A percentile compares a stretch with the other conserved stretches of the same genome.
Conservation (phyloP, 140 eudicot species). For the Bidens hawaiensis region DNA sequence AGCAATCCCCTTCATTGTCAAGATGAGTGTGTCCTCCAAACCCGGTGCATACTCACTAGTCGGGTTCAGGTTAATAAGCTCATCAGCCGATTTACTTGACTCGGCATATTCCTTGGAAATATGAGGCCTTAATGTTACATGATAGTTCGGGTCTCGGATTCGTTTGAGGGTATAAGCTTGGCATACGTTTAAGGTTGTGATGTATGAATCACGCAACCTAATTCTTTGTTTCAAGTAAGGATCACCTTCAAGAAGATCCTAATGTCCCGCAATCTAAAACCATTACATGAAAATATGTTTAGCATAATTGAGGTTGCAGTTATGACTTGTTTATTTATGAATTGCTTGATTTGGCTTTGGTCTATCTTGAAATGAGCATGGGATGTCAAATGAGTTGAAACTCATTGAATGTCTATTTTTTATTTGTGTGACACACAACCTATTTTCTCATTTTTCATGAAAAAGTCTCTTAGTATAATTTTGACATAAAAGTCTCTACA, state of each 20-base stretch:
- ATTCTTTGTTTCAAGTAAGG: constrained; percentile 91
- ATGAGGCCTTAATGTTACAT: constrained; percentile 69
- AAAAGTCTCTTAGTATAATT: no score
- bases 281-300: neutral
- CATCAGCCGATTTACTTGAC: constrained; percentile 62
- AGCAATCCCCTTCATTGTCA: constrained; percentile 99
- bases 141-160: constrained; percentile 83
- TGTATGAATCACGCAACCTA: constrained; percentile 74
- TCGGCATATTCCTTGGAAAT: constrained; percentile 72
- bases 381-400: neutral
- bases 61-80: constrained; percentile 73
- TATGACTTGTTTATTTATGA: neutral
- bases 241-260: constrained; percentile 84
- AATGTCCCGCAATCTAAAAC: constrained; percentile 85
- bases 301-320: neutral
- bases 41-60: constrained; percentile 98
- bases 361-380: neutral
- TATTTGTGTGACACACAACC: neutral
- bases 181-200: constrained; percentile 74
- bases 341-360: neutral
- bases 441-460: no score
- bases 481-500: no score
- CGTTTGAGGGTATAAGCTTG: constrained; percentile 85
- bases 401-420: neutral
- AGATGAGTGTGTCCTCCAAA: constrained; percentile 90